phyloP scores from a whole-genome alignment of 352 stramenopile species.

The Pythium coloratum region DNA sequence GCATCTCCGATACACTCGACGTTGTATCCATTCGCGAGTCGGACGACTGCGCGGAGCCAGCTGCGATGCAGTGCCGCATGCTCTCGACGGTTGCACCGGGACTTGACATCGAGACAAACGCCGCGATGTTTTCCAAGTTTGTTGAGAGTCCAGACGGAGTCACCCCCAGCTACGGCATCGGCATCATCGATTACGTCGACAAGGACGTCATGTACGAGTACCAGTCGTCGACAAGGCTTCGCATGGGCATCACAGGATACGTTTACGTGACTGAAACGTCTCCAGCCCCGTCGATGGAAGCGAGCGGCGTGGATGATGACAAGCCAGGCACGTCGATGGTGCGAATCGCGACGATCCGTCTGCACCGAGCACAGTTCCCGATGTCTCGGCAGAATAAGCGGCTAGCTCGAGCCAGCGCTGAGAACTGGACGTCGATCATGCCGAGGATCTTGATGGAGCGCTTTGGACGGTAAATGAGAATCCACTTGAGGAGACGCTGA shows the following conservation, averaged over 20 bases:
- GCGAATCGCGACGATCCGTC: slow-evolving; percentile 10
- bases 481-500: too few relatives aligned
- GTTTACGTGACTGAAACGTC: slow-evolving; percentile 11
- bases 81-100: not conserved
- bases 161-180: slow-evolving; percentile 3
- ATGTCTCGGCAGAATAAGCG: not conserved
- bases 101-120: slow-evolving; percentile 22
- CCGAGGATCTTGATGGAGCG: slow-evolving; percentile 7
- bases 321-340: slow-evolving; percentile 7
- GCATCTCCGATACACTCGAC: slow-evolving; percentile 24
- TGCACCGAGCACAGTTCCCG: slow-evolving; percentile 8
- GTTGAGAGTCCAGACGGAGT: not conserved
- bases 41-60: slow-evolving; percentile 3
- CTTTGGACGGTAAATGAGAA: too few relatives aligned
- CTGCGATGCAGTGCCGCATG: slow-evolving; percentile 5
- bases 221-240: slow-evolving; percentile 9
- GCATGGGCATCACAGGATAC: slow-evolving; percentile 5
- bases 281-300: not conserved
- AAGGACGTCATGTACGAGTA: slow-evolving; percentile 22
- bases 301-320: not conserved
- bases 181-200: slow-evolving; percentile 16
- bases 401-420: not conserved
- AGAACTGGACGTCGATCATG: slow-evolving; percentile 10
- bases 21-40: slow-evolving; percentile 15
- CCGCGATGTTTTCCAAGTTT: slow-evolving; percentile 16